Evolutionary conservation across 1,284 basidiomycete genomes (phyloP), one percentile per base, ranked within the genome.

Genomic region (Moniliophthora roreri): DNA sequence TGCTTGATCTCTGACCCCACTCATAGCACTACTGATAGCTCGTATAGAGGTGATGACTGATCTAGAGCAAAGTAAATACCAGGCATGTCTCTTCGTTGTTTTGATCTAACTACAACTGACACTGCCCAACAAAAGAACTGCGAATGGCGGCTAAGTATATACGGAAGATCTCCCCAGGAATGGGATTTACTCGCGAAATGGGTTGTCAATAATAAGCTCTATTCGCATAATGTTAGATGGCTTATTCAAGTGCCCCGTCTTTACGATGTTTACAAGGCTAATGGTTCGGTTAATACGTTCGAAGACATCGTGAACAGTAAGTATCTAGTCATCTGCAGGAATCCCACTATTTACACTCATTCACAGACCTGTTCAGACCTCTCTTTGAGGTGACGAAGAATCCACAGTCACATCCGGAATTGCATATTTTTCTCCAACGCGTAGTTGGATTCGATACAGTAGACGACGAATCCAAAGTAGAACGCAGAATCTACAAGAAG

Each of bases 181-280:
- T 99, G 97, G 97, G 97, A 99, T 76, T 98, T 98, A 67, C 79
- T 99, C 4, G 96, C 97, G 6, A 89, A 88, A 75, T 99, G 97
- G 97, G 87, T 99, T 50, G 86, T 98, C 64, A 82, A 92, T 66
- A 86, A 98, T 76, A 93, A 95, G 68, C 78, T 99, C 11, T 93
- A 85, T 69, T 98, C 95, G 7, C 95, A 98, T 69, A 99, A 99
- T 65, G 93, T 99, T 32, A 84, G 97, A 49, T 99, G 97, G 97
- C 82, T 99, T 49, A 91, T 99, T 62, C 97, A 99, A 70, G 80
- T 99, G 11, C 97, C 97, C 2, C 87, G 97, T 2, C 70, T 99
- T 56, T 99, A 99, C 74, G 91, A 97, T 62, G 86, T 99, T 18
- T 99, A 97, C 80, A 98, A 97, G 68, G 84, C 87, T 44, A 93